Conservation (phyloP, 2,329 filamentous ascomycete genomes). For the Apiospora arundinis region DNA sequence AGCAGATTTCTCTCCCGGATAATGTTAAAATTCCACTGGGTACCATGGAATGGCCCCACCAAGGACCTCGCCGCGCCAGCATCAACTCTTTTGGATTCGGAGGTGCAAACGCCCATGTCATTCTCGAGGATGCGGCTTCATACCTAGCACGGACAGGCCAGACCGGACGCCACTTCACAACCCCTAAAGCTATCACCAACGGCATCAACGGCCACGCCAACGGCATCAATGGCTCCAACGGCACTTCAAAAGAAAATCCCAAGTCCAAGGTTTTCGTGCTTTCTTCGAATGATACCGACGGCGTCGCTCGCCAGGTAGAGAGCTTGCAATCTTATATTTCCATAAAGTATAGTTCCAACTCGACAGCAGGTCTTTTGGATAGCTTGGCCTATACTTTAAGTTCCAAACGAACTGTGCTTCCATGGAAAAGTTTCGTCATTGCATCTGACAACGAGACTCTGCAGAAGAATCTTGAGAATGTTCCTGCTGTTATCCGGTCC, state of each 20-base stretch:
- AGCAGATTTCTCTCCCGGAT: constrained; percentile 20
- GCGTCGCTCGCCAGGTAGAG: constrained; percentile 8
- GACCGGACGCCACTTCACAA: neutral
- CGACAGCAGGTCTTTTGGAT: neutral
- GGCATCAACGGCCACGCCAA: neutral
- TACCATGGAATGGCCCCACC: constrained; percentile 4
- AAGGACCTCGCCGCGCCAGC: constrained; percentile 21
- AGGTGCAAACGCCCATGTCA: constrained; percentile 29
- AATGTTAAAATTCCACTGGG: constrained; percentile 25
- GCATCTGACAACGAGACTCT: constrained; percentile 4
- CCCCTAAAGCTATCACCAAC: neutral
- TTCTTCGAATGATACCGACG: constrained; percentile 7
- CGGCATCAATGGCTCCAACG: neutral
- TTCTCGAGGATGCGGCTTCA: constrained; percentile 31
- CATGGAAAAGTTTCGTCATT: constrained; percentile 13
- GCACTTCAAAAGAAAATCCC: neutral
- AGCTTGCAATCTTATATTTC: constrained; percentile 13
- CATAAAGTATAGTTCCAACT: neutral
- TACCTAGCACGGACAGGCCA: neutral
- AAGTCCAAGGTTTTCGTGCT: constrained; percentile 7
- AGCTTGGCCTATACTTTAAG: neutral
- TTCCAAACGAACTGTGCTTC: constrained; percentile 8
- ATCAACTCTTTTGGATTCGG: constrained; percentile 31
- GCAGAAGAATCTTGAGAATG: neutral
- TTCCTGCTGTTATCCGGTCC: neutral